phyloP scores from a whole-genome alignment of 2,329 filamentous ascomycete species.

The Trichoderma citrinoviride region DNA sequence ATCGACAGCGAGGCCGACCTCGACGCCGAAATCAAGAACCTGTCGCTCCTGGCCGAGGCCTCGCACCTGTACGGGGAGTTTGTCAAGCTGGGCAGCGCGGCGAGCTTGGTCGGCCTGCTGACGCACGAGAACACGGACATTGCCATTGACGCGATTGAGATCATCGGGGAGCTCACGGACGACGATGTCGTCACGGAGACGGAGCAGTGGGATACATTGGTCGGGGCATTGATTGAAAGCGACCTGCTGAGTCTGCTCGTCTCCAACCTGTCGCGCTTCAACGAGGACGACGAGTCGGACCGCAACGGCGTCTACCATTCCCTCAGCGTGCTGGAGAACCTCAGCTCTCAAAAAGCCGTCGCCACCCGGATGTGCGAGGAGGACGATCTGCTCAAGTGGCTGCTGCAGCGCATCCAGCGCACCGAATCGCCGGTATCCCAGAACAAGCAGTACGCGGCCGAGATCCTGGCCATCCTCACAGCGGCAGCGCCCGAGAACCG shows the following conservation, averaged over 20 bases:
- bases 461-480: conserved; percentile 84
- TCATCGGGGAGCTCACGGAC: conserved; percentile 86
- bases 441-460: conserved; percentile 93
- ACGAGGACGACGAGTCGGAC: conserved; percentile 72
- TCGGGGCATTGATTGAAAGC: conserved; percentile 63
- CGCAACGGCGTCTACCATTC: conserved; percentile 84
- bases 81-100: conserved; percentile 68
- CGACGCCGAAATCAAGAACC: conserved; percentile 79
- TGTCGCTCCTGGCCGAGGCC: conserved; percentile 86
- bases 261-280: conserved; percentile 74
- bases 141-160: conserved; percentile 85
- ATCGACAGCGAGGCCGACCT: conserved; percentile 85
- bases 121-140: conserved; percentile 98
- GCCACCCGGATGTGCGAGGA: conserved; percentile 72
- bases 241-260: conserved; percentile 72
- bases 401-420: conserved; percentile 69
- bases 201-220: conserved; percentile 75
- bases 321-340: conserved; percentile 77
- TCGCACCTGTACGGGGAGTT: conserved; percentile 80
- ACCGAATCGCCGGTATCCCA: conserved; percentile 70
- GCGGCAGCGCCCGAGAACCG: conserved; percentile 71
- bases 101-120: conserved; percentile 73
- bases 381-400: conserved; percentile 68
- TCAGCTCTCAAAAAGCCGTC: conserved; percentile 68
- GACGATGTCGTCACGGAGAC: conserved; percentile 84